Percentiles rank a stretch among this genome's conserved stretches.
Conservation (phyloP, 129 eudicot species). For the Chrysanthemum seticuspe region DNA sequence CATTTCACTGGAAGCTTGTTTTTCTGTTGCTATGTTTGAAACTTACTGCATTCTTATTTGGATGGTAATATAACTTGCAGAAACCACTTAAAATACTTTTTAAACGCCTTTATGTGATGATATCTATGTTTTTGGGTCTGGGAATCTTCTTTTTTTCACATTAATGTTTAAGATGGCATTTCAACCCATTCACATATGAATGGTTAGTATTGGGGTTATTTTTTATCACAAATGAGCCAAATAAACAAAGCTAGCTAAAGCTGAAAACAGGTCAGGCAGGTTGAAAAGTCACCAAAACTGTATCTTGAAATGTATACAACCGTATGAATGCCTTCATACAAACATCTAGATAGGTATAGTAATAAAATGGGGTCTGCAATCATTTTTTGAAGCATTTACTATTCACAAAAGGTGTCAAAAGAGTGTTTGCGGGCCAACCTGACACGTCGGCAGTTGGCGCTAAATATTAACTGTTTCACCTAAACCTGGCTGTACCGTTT, state of each 20-base stretch:
- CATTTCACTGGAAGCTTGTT: constrained; percentile 12
- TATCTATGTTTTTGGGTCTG: background rate
- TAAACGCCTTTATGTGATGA: background rate
- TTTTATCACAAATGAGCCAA: background rate
- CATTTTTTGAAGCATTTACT: background rate
- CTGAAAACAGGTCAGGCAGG: background rate
- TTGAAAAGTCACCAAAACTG: background rate
- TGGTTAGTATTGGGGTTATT: background rate
- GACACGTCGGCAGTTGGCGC: too few relatives aligned
- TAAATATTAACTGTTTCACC: too few relatives aligned
- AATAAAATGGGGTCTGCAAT: constrained; percentile 1
- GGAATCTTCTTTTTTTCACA: background rate
- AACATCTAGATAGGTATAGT: background rate
- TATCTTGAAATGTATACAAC: background rate
- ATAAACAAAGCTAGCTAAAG: background rate
- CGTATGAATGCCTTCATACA: background rate
- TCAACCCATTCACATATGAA: background rate
- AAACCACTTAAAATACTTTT: background rate
- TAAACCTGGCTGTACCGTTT: too few relatives aligned
- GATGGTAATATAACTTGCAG: background rate
- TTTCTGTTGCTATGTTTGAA: background rate
- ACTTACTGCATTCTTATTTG: background rate
- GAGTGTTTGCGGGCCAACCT: too few relatives aligned
- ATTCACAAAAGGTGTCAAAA: too few relatives aligned
- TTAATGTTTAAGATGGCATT: background rate